phyloP scores from a whole-genome alignment of 2,329 filamentous ascomycete genomes.

The Myriangium duriaei region DNA sequence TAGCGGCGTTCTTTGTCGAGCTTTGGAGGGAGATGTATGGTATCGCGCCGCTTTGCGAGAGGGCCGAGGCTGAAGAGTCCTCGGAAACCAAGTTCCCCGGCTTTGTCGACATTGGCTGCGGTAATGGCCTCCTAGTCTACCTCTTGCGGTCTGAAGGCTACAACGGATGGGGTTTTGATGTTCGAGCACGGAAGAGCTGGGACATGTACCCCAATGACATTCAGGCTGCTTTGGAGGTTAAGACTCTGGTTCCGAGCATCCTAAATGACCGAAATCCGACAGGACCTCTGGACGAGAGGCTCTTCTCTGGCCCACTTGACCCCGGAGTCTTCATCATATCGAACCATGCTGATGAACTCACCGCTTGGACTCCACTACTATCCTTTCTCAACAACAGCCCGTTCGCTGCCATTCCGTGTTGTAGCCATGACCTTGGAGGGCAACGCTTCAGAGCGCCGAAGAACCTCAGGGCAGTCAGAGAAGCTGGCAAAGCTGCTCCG shows the following conservation, averaged over 20 bases:
- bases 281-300: not conserved
- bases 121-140: slow-evolving; percentile 81
- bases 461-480: slow-evolving; percentile 4
- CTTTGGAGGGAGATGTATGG: slow-evolving; percentile 77
- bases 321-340: slow-evolving; percentile 83
- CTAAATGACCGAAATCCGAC: slow-evolving; percentile 16
- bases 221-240: slow-evolving; percentile 41
- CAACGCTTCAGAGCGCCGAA: slow-evolving; percentile 52
- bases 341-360: slow-evolving; percentile 94
- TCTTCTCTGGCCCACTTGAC: slow-evolving; percentile 46
- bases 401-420: slow-evolving; percentile 91
- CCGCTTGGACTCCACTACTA: slow-evolving; percentile 86
- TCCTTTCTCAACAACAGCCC: slow-evolving; percentile 62
- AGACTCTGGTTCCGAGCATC: slow-evolving; percentile 47
- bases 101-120: slow-evolving; percentile 92
- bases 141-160: slow-evolving; percentile 74
- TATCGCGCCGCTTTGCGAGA: slow-evolving; percentile 12
- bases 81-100: slow-evolving; percentile 51
- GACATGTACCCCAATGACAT: slow-evolving; percentile 47
- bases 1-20: slow-evolving; percentile 86
- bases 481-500: slow-evolving; percentile 1
- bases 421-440: slow-evolving; percentile 76
- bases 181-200: slow-evolving; percentile 78
- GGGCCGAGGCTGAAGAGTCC: not conserved
- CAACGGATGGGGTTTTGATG: slow-evolving; percentile 81